phyloP scores from a whole-genome alignment of 2,329 filamentous ascomycete species.

The Fusarium sp. region DNA sequence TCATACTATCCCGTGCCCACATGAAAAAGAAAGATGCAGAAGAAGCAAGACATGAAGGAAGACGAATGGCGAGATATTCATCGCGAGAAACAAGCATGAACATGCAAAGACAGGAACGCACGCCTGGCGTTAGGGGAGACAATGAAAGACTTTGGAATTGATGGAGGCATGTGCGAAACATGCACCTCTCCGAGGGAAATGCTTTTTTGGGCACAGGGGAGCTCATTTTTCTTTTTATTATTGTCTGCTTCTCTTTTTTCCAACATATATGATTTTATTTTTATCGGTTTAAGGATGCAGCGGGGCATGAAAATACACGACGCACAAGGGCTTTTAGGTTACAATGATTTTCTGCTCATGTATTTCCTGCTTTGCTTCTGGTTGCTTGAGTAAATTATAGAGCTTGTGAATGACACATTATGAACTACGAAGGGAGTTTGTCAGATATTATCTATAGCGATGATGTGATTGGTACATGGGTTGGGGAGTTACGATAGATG shows the following conservation, averaged over 20 bases:
- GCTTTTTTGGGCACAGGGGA: constrained; percentile 28
- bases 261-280: constrained; percentile 41
- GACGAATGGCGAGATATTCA: constrained; percentile 15
- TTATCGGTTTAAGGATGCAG: constrained; percentile 38
- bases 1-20: constrained; percentile 31
- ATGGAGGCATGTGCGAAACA: constrained; percentile 18
- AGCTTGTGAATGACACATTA: constrained; percentile 21
- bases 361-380: neutral
- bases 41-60: constrained; percentile 33
- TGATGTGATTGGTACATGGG: neutral
- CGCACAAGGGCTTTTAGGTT: constrained; percentile 28
- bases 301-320: constrained; percentile 50
- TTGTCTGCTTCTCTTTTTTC: constrained; percentile 19
- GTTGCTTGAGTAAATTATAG: constrained; percentile 23
- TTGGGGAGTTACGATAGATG: neutral
- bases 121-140: constrained; percentile 52
- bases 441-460: neutral
- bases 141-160: constrained; percentile 37
- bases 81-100: constrained; percentile 31
- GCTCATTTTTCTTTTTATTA: constrained; percentile 19
- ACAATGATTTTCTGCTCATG: constrained; percentile 13
- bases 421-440: neutral
- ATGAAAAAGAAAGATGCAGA: constrained; percentile 35
- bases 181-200: constrained; percentile 7
- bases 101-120: constrained; percentile 44